Percentiles rank a stretch among this genome's conserved stretches.
Evolutionary conservation across 192 early-diverging fungal genomes (phyloP).

Genomic region (Gaertneriomyces semiglobifer): DNA sequence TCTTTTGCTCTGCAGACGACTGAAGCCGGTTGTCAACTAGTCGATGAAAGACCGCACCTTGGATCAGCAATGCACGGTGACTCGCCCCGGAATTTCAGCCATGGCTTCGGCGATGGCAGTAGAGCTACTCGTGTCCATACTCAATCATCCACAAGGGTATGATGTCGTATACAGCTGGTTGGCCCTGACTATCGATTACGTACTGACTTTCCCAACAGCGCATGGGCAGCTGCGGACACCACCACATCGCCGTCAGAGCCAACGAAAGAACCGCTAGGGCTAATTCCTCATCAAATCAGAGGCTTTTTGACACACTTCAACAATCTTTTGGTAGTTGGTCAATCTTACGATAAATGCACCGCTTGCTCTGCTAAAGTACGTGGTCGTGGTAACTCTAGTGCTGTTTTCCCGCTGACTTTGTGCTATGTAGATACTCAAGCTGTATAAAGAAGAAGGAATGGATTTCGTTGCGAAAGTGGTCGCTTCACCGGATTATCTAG

Average conservation of each 20-base stretch:
- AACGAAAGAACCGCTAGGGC: constrained; percentile 56
- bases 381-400: background rate
- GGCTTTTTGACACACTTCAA: constrained; percentile 85
- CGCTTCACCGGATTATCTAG: constrained; percentile 71
- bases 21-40: constrained; percentile 12
- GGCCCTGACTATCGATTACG: background rate
- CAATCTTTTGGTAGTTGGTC: constrained; percentile 77
- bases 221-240: constrained; percentile 52
- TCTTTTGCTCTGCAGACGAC: background rate
- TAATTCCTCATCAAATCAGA: constrained; percentile 90
- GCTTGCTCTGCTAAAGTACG: constrained; percentile 74
- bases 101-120: constrained; percentile 83
- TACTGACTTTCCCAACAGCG: constrained; percentile 32
- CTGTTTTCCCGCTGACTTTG: background rate
- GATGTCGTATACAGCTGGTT: constrained; percentile 4
- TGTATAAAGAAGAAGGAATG: constrained; percentile 64
- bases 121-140: constrained; percentile 82
- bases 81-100: constrained; percentile 89
- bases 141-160: constrained; percentile 80
- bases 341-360: constrained; percentile 83
- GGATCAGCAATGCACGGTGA: constrained; percentile 98
- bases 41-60: constrained; percentile 89
- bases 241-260: constrained; percentile 32
- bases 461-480: constrained; percentile 75
- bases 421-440: constrained; percentile 40